These are phyloP conservation scores for Hansenula sp. DNA, from an alignment of 1,139 yeast genomes.

Conservation along the genomic window DNA sequence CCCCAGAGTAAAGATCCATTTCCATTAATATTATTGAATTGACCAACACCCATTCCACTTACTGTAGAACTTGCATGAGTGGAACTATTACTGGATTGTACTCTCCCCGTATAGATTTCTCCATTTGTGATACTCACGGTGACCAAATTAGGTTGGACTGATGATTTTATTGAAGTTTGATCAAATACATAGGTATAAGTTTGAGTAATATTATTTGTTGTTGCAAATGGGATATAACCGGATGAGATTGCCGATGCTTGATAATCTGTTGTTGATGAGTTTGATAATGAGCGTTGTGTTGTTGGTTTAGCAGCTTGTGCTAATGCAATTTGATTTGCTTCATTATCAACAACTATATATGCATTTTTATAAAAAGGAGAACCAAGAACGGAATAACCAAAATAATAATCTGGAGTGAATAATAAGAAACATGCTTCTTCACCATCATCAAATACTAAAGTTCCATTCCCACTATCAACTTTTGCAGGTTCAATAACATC, in stretches of 20 bases:
- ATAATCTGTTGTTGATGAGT: constrained; percentile 8
- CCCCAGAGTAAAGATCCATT: background rate
- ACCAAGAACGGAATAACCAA: constrained; percentile 61
- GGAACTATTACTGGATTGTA: background rate
- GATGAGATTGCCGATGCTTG: constrained; percentile 31
- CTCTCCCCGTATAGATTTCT: constrained; percentile 1
- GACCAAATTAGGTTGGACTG: background rate
- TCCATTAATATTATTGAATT: background rate
- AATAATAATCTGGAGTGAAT: constrained; percentile 43
- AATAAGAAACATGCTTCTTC: constrained; percentile 56
- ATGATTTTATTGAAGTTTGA: constrained; percentile 3
- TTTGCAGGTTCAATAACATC: constrained; percentile 34
- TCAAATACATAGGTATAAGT: constrained; percentile 25
- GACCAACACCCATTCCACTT: background rate
- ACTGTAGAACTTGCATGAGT: background rate
- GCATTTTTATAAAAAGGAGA: constrained; percentile 51
- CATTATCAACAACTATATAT: constrained; percentile 67
- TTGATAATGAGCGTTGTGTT: constrained; percentile 6
- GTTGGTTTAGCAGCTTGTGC: constrained; percentile 35
- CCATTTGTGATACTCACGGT: constrained; percentile 1
- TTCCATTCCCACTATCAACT: constrained; percentile 23
- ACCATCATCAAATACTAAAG: constrained; percentile 49
- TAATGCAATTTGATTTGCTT: constrained; percentile 51
- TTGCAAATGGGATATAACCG: constrained; percentile 47
- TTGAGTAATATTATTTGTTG: constrained; percentile 28